Evolutionary conservation across 257 asterid genomes (phyloP).

Genomic region (Solanum paucissectum): DNA sequence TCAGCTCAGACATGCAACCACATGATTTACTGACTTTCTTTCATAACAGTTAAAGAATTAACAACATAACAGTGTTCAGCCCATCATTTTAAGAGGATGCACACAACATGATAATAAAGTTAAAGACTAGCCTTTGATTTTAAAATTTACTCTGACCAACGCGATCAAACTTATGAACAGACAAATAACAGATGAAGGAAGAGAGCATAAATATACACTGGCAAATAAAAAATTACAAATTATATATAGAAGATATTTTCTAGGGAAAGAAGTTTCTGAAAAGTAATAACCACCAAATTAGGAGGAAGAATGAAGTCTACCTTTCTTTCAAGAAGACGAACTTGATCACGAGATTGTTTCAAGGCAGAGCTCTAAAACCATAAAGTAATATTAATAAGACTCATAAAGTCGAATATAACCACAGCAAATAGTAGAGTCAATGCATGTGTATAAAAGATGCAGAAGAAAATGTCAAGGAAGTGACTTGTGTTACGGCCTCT

Average conservation of each 20-base stretch:
- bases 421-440: background rate
- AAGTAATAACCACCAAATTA: background rate
- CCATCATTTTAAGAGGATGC: background rate
- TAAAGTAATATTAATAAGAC: conserved; percentile 8
- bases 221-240: background rate
- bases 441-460: background rate
- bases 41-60: background rate
- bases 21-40: background rate
- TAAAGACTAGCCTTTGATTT: background rate
- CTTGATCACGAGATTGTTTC: conserved; percentile 75
- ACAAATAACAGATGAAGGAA: background rate
- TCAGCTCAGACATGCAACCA: background rate
- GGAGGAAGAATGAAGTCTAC: conserved; percentile 18
- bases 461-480: background rate
- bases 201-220: background rate
- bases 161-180: background rate
- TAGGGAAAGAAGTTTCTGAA: background rate
- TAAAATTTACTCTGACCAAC: background rate
- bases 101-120: background rate
- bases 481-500: background rate
- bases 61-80: background rate
- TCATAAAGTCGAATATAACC: background rate
- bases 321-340: conserved; percentile 72
- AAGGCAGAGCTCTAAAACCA: conserved; percentile 63
- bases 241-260: background rate